Base-by-base conservation (phyloP, 1,284 basidiomycete species). In the Stereum hirsutum region DNA sequence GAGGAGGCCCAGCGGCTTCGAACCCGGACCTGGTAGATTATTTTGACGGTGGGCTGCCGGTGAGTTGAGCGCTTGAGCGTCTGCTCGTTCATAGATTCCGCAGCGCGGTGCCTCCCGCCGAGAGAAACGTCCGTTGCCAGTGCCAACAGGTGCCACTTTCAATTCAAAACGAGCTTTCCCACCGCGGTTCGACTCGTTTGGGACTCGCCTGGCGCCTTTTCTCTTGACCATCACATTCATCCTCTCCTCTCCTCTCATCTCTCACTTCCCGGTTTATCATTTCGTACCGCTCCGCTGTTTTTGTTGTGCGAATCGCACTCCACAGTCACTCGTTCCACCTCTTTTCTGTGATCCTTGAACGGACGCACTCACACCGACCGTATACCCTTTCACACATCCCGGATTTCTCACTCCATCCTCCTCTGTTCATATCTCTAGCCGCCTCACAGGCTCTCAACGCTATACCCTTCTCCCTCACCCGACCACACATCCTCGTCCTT, bases 341-440 rank as follows among this genome's bases (percentile, higher is more conserved):
- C 19, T 28, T 10, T 44, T 27, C 28, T 23, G 41, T 34, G 34
- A 38, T 35, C 42, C 39, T 17, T 24, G 28, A 36, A 36, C 28
- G 20, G 14, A 39, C 28, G 30, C 36, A 35, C 46, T 45, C 39
- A 25, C 19, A 14, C 38, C 34, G n/a, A 26, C 34, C 41, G 21
- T 27, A n/a, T n/a, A n/a, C n/a, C n/a, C n/a, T n/a, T n/a, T n/a
- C n/a, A n/a, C n/a, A n/a, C n/a, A n/a, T n/a, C n/a, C n/a, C n/a
- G n/a, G n/a, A n/a, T n/a, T n/a, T n/a, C n/a, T n/a, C n/a, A n/a
- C n/a, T n/a, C n/a, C n/a, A n/a, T n/a, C n/a, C n/a, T n/a, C 10
- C 27, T 10, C 31, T 55, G 54, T 56, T 55, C 49, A 54, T n/a
- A n/a, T n/a, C n/a, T n/a, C n/a, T 58, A 66, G 64, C 57, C 60